These are phyloP conservation scores for Penicillium malachiteum DNA, from an alignment of 495 filamentous ascomycete genomes.

Conservation along the genomic window DNA sequence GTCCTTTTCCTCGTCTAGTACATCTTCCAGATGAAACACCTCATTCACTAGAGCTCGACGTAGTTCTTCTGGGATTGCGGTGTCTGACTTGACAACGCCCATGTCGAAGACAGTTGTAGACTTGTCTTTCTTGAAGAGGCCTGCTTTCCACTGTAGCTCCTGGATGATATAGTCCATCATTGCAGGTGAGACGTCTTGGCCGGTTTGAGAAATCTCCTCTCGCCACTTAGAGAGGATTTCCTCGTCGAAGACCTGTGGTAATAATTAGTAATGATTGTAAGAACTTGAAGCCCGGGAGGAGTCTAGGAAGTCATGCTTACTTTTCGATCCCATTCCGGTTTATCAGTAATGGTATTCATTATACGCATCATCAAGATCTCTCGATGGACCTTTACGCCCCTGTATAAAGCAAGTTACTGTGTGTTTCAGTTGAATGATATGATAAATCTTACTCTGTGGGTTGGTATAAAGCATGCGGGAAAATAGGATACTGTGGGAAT, in stretches of 20 bases:
- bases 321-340: slow-evolving; percentile 49
- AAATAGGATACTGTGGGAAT: neutral
- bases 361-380: slow-evolving; percentile 30
- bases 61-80: slow-evolving; percentile 26
- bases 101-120: slow-evolving; percentile 28
- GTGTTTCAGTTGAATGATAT: neutral
- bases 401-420: neutral
- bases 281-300: no score
- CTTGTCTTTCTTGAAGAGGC: slow-evolving; percentile 24
- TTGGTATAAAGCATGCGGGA: neutral
- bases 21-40: slow-evolving; percentile 38
- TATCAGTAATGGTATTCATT: slow-evolving; percentile 44
- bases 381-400: neutral
- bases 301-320: slow-evolving; percentile 24
- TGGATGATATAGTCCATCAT: slow-evolving; percentile 54
- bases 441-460: neutral
- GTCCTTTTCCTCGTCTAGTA: slow-evolving; percentile 50
- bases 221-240: slow-evolving; percentile 39
- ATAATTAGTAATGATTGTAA: neutral
- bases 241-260: slow-evolving; percentile 42
- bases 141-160: slow-evolving; percentile 51
- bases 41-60: slow-evolving; percentile 20
- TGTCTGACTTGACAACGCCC: slow-evolving; percentile 40
- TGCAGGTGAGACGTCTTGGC: slow-evolving; percentile 32
- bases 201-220: slow-evolving; percentile 26